A percentile compares a stretch with the other conserved stretches of the same genome.
phyloP scores from a whole-genome alignment of 495 filamentous ascomycete genomes.

The Tuber calosporum region DNA sequence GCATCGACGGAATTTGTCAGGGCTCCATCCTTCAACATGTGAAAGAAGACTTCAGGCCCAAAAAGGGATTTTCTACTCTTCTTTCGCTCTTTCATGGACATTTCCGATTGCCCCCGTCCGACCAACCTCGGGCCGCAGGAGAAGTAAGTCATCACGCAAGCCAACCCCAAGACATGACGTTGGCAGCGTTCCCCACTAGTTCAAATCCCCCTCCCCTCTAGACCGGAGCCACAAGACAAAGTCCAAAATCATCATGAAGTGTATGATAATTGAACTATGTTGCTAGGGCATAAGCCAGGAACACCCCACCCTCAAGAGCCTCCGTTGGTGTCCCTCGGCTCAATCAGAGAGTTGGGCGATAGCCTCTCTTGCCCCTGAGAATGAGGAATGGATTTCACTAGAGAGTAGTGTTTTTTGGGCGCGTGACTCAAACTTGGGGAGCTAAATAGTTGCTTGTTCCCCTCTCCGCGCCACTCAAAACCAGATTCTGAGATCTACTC shows the following conservation, averaged over 20 bases:
- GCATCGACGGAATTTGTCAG: neutral
- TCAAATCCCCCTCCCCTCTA: slow-evolving; percentile 10
- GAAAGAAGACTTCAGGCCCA: neutral
- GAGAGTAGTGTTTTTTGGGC: neutral
- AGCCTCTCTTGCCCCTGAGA: neutral
- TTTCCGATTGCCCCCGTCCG: slow-evolving; percentile 21
- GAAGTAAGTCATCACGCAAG: slow-evolving; percentile 7
- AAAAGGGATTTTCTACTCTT: neutral
- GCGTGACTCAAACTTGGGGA: neutral
- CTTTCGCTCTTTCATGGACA: slow-evolving; percentile 16
- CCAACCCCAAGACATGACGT: slow-evolving; percentile 11
- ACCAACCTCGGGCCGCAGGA: slow-evolving; percentile 31
- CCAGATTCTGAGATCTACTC: neutral
- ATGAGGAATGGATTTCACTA: neutral
- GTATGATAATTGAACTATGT: neutral
- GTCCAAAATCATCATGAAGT: neutral
- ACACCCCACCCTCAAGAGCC: neutral
- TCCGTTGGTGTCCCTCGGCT: neutral
- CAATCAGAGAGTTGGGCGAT: neutral
- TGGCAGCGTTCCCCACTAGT: neutral
- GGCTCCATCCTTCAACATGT: neutral
- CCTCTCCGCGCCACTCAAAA: neutral
- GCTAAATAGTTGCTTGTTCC: neutral
- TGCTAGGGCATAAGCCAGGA: neutral
- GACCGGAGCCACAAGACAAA: slow-evolving; percentile 4